These are phyloP conservation scores for Crithidia brevicula DNA, from an alignment of 208 protist genomes.

Conservation along the genomic window DNA sequence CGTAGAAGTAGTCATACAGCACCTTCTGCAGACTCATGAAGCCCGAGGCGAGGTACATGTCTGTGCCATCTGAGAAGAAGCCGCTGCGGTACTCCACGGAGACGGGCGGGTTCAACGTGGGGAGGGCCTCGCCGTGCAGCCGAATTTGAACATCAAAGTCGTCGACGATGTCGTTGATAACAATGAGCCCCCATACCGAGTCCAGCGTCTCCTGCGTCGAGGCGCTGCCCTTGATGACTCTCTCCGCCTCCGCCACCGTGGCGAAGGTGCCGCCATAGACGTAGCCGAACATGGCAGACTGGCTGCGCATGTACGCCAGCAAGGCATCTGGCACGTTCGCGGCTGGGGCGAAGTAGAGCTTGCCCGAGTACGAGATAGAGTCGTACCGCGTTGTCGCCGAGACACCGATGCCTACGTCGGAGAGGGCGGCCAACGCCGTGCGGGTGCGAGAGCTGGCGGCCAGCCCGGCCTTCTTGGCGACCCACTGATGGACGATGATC, in stretches of 20 bases:
- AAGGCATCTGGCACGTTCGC: constrained; percentile 44
- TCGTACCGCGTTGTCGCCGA: constrained; percentile 49
- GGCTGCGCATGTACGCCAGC: constrained; percentile 38
- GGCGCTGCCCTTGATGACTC: constrained; percentile 30
- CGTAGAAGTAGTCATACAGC: constrained; percentile 66
- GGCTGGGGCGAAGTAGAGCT: constrained; percentile 62
- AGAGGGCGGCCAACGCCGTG: constrained; percentile 36
- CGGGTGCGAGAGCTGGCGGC: constrained; percentile 15
- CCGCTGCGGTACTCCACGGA: constrained; percentile 44
- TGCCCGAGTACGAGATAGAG: constrained; percentile 56
- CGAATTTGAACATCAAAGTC: constrained; percentile 72
- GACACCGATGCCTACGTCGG: constrained; percentile 34
- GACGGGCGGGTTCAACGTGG: constrained; percentile 33
- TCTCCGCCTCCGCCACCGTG: constrained; percentile 56
- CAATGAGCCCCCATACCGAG: constrained; percentile 34
- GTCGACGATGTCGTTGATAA: constrained; percentile 38
- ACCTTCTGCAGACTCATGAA: constrained; percentile 71
- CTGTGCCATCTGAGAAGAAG: constrained; percentile 48
- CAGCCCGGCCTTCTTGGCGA: constrained; percentile 53
- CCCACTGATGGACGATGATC: constrained; percentile 67
- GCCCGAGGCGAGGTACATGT: constrained; percentile 80
- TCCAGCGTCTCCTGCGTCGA: constrained; percentile 7
- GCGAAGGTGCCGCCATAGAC: constrained; percentile 72
- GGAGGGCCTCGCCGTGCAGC: constrained; percentile 61
- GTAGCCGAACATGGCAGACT: constrained; percentile 45